Conservation (phyloP, 2,329 filamentous ascomycete species). For the Blastomyces emzantsi region DNA sequence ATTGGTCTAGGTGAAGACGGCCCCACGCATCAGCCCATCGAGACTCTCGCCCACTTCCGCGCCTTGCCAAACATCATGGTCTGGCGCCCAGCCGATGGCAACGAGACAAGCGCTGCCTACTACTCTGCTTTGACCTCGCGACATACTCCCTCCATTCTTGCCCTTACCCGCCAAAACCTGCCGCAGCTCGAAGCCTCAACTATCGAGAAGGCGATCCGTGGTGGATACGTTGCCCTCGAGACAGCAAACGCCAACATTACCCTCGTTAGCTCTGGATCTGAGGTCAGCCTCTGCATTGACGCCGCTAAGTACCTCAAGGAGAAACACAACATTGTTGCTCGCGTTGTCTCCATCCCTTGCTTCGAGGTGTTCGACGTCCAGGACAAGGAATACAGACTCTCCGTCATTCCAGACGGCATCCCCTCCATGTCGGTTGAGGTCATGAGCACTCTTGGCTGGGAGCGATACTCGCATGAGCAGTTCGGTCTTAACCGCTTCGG, state of each 20-base stretch:
- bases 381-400: constrained; percentile 87
- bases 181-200: constrained; percentile 93
- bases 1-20: constrained; percentile 99
- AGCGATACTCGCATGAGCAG: constrained; percentile 98
- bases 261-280: constrained; percentile 88
- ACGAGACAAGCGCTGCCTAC: constrained; percentile 97
- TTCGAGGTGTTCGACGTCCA: constrained; percentile 95
- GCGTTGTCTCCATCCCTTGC: constrained; percentile 93
- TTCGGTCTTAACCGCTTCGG: constrained; percentile 99
- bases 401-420: constrained; percentile 86
- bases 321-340: constrained; percentile 76
- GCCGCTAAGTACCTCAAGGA: constrained; percentile 85
- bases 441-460: constrained; percentile 96
- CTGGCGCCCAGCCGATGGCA: constrained; percentile 96
- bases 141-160: constrained; percentile 84
- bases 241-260: constrained; percentile 76
- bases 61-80: constrained; percentile 99
- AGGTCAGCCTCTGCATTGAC: constrained; percentile 89
- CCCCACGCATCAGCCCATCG: constrained; percentile 97
- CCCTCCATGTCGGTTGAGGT: constrained; percentile 90
- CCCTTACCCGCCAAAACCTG: constrained; percentile 94
- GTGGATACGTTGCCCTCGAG: constrained; percentile 86
- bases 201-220: constrained; percentile 83
- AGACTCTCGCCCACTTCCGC: constrained; percentile 97
- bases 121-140: constrained; percentile 87